phyloP scores from a whole-genome alignment of 2,329 filamentous ascomycete genomes.

The Fusarium guadeloupense region DNA sequence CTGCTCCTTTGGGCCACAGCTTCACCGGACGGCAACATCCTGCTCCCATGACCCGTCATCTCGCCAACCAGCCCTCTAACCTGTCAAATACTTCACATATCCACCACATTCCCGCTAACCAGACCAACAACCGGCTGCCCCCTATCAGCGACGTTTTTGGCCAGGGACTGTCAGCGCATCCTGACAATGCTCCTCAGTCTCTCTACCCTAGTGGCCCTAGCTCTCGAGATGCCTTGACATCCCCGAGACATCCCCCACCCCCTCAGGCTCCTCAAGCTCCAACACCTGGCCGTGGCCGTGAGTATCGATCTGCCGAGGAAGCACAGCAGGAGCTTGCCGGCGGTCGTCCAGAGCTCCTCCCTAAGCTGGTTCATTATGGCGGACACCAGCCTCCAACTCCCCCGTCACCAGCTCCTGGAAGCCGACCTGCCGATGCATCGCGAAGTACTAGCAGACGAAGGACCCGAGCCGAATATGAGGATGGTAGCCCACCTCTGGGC shows the following conservation, averaged over 20 bases:
- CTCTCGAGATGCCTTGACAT: conserved; percentile 75
- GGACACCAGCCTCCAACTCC: conserved; percentile 94
- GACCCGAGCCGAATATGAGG: conserved; percentile 90
- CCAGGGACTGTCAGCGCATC: conserved; percentile 73
- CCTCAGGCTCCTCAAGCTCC: conserved; percentile 59
- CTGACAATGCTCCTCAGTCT: conserved; percentile 60
- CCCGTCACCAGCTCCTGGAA: conserved; percentile 75
- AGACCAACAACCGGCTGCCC: conserved; percentile 90
- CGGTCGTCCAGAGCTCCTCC: conserved; percentile 90
- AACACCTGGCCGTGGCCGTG: conserved; percentile 73
- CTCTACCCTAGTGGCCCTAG: conserved; percentile 70
- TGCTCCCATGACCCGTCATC: conserved; percentile 78
- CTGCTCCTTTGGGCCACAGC: conserved; percentile 90
- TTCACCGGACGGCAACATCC: conserved; percentile 91
- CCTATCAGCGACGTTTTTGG: conserved; percentile 96
- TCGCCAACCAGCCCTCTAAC: conserved; percentile 83
- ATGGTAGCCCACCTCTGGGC: conserved; percentile 87
- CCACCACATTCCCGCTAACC: conserved; percentile 85
- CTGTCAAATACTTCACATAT: conserved; percentile 88
- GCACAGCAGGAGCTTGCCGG: conserved; percentile 89
- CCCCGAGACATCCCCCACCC: conserved; percentile 75
- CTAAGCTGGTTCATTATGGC: conserved; percentile 94
- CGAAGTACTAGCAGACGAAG: conserved; percentile 76
- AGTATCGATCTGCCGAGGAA: conserved; percentile 96
- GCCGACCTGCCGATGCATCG: conserved; percentile 57